phyloP scores from a whole-genome alignment of 805 yeast genomes.

The Hanseniaspora jakobsenii region DNA sequence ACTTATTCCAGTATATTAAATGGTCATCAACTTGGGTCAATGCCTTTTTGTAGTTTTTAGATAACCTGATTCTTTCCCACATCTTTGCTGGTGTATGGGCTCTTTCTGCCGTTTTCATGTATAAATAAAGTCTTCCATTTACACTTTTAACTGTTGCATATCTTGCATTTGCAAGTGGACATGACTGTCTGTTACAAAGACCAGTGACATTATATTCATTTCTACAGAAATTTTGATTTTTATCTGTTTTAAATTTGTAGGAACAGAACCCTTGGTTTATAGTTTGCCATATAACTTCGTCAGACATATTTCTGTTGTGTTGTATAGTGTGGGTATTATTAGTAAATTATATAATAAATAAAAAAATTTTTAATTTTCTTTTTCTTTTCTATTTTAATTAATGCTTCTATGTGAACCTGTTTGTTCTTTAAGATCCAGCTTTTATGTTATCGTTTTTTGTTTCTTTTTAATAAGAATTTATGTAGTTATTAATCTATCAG shows the following conservation, averaged over 20 bases:
- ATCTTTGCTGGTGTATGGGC: conserved; percentile 86
- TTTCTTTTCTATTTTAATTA: too few relatives aligned
- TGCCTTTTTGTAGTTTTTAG: conserved; percentile 81
- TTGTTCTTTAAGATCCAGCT: too few relatives aligned
- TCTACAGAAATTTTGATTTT: conserved; percentile 84
- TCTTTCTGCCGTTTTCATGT: conserved; percentile 96
- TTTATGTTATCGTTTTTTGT: too few relatives aligned
- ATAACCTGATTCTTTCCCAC: conserved; percentile 90
- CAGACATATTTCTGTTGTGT: conserved; percentile 32
- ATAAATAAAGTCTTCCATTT: conserved; percentile 68
- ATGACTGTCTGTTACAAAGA: conserved; percentile 80
- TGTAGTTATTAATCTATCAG: too few relatives aligned
- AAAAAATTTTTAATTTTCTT: background rate
- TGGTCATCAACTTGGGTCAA: conserved; percentile 79
- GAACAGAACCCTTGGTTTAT: conserved; percentile 93
- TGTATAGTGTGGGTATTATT: background rate
- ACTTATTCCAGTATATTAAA: conserved; percentile 85
- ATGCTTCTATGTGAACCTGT: too few relatives aligned
- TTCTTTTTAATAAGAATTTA: too few relatives aligned
- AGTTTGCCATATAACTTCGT: conserved; percentile 93
- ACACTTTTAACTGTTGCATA: conserved; percentile 77
- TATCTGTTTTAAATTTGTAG: conserved; percentile 77
- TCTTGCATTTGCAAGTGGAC: conserved; percentile 90
- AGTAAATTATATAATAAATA: background rate
- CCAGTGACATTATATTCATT: conserved; percentile 95